A percentile compares a stretch with the other conserved stretches of the same genome.
Evolutionary conservation across 345 rosid species (phyloP).

Genomic region (Litchi chinensis): DNA sequence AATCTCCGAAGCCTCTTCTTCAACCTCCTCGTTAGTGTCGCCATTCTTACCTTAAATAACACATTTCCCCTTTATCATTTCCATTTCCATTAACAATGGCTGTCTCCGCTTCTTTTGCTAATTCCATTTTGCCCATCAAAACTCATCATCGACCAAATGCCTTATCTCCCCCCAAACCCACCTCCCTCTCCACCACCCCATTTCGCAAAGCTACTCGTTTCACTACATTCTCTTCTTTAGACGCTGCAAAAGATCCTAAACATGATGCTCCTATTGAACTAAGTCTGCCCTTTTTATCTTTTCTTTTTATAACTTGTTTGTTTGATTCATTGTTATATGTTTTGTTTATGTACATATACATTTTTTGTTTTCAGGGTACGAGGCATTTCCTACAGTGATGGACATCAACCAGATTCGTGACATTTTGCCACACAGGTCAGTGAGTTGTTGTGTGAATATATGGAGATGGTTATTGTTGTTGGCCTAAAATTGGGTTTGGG

Average conservation of each 20-base stretch:
- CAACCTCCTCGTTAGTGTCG: slow-evolving; percentile 9
- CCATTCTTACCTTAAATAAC: neutral
- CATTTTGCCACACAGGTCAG: slow-evolving; percentile 86
- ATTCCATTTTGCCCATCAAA: slow-evolving; percentile 3
- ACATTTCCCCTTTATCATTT: neutral
- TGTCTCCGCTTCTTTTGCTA: slow-evolving; percentile 1
- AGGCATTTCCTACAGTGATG: slow-evolving; percentile 83
- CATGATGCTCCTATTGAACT: slow-evolving; percentile 48
- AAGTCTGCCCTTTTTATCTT: slow-evolving; percentile 28
- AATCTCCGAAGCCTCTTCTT: neutral
- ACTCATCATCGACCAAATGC: slow-evolving; percentile 1
- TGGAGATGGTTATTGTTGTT: neutral
- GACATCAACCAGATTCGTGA: slow-evolving; percentile 89
- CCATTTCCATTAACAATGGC: slow-evolving; percentile 10
- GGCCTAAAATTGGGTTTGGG: neutral
- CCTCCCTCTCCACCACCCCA: neutral
- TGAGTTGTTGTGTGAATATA: neutral
- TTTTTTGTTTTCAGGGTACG: slow-evolving; percentile 38
- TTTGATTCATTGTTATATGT: neutral
- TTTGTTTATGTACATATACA: neutral
- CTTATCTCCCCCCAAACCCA: neutral
- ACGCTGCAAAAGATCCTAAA: slow-evolving; percentile 34
- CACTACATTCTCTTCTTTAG: slow-evolving; percentile 37
- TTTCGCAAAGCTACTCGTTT: slow-evolving; percentile 12
- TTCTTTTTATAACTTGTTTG: neutral